phyloP scores from a whole-genome alignment of 2,329 filamentous ascomycete genomes.

The Meredithiella fracta region DNA sequence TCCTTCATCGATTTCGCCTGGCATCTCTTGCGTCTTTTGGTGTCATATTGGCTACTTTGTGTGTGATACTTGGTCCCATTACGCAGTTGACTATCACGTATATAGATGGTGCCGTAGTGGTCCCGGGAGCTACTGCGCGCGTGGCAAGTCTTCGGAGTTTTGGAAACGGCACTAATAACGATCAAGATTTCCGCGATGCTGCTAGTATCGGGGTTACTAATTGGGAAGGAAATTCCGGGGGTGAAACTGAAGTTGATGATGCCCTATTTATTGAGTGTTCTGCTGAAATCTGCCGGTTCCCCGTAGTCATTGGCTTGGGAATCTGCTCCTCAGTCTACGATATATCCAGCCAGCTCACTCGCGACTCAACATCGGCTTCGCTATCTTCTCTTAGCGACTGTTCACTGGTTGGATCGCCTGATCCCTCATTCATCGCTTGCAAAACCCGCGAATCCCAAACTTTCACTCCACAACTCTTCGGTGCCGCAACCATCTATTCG shows the following conservation, averaged over 20 bases:
- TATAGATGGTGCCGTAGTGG: background rate
- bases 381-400: background rate
- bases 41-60: slow-evolving; percentile 16
- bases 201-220: background rate
- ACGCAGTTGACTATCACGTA: slow-evolving; percentile 13
- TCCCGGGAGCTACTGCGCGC: background rate
- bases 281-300: slow-evolving; percentile 17
- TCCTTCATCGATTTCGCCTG: slow-evolving; percentile 17
- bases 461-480: slow-evolving; percentile 16
- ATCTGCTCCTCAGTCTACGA: slow-evolving; percentile 18
- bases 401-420: background rate
- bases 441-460: slow-evolving; percentile 15
- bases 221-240: background rate
- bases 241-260: background rate
- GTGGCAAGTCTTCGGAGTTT: slow-evolving; percentile 1
- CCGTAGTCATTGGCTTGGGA: slow-evolving; percentile 16
- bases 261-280: slow-evolving; percentile 3
- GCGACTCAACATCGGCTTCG: background rate
- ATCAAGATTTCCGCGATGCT: background rate
- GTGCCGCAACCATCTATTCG: slow-evolving; percentile 17
- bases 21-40: slow-evolving; percentile 18
- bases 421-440: slow-evolving; percentile 10
- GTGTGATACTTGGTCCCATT: slow-evolving; percentile 15
- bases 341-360: slow-evolving; percentile 16
- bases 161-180: background rate